Base-by-base conservation (phyloP, 2,329 filamentous ascomycete species). In the Paecilomyces formosus region DNA sequence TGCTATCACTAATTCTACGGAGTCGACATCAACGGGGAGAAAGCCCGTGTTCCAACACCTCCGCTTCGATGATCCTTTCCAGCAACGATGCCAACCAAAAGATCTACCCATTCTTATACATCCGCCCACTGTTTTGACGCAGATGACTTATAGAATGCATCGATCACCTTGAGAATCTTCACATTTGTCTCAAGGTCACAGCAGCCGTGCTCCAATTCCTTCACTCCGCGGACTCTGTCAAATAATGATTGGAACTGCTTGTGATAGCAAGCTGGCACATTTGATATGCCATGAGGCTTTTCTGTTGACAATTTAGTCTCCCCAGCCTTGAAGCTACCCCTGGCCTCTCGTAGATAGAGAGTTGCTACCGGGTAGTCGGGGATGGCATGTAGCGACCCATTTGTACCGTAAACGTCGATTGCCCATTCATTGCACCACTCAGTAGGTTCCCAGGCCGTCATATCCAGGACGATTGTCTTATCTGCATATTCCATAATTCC, bases 351-450 rank as follows among this genome's bases (percentile, higher is more conserved):
- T 24, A 63, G 39, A n/a, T 60, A 62, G 11, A 63, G 30, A 2
- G 56, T 63, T 2, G 53, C 61, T 8, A 63, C 61, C 2, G 61
- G 61, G 51, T 56, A 63, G 53, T 63, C 61, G 0, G 61, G 61
- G 21, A 62, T 57, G 2, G 56, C 60, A 50, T 63, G 61, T 11
- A 63, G 57, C 5, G 61, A 63, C 13, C 61, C 61, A 57, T 63
- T 63, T 9, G 61, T 63, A 24, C 61, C 60, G 26, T 63, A 63
- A 9, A 63, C 55, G 56, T 63, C 60, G 26, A 63, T 63, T 35
- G 61, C 61, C 61, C 61, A 63, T 39, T 63, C 61, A 31, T 63
- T 63, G 51, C 61, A 63, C 61, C 61, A 63, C 53, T 63, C 59
- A 8, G 61, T 64, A 2, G 61, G 59, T 28, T 64, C 62, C 62